Percentiles rank a stretch among this genome's conserved stretches.
phyloP scores from a whole-genome alignment of 495 filamentous ascomycete species.

The Penicillium desertorum region DNA sequence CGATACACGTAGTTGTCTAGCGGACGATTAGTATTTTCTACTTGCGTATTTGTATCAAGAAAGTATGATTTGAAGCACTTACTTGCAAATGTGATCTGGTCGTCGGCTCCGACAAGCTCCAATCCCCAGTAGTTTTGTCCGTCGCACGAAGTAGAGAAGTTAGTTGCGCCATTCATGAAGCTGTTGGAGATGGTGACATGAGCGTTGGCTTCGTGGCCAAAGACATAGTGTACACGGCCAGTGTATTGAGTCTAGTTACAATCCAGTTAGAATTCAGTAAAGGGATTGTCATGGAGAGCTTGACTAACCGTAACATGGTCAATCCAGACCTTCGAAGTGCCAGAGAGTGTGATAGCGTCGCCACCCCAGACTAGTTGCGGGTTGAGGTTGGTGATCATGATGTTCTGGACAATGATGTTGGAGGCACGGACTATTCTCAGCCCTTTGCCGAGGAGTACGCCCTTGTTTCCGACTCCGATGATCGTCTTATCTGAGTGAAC shows the following conservation, averaged over 20 bases:
- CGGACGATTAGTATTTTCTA: slow-evolving; percentile 12
- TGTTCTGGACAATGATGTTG: slow-evolving; percentile 39
- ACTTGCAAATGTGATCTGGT: slow-evolving; percentile 34
- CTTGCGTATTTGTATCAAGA: not conserved
- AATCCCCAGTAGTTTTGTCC: slow-evolving; percentile 50
- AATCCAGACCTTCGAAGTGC: slow-evolving; percentile 24
- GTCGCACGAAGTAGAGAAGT: slow-evolving; percentile 47
- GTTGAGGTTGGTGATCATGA: slow-evolving; percentile 34
- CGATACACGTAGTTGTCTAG: slow-evolving; percentile 49
- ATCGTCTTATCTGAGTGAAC: slow-evolving; percentile 33
- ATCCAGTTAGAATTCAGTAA: not conserved
- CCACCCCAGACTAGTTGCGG: slow-evolving; percentile 31
- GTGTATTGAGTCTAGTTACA: slow-evolving; percentile 39
- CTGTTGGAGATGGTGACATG: slow-evolving; percentile 32
- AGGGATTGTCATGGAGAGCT: not conserved
- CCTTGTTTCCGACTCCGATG: slow-evolving; percentile 24
- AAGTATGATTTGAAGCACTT: not conserved
- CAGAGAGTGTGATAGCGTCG: slow-evolving; percentile 24
- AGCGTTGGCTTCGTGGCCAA: slow-evolving; percentile 32
- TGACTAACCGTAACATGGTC: slow-evolving; percentile 27
- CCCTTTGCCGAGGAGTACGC: slow-evolving; percentile 32
- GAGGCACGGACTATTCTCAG: slow-evolving; percentile 24
- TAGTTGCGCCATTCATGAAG: slow-evolving; percentile 45
- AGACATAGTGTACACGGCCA: slow-evolving; percentile 45
- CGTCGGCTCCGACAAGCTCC: slow-evolving; percentile 43